Conservation (phyloP, 495 filamentous ascomycete genomes). For the Lophiotrema nucula region DNA sequence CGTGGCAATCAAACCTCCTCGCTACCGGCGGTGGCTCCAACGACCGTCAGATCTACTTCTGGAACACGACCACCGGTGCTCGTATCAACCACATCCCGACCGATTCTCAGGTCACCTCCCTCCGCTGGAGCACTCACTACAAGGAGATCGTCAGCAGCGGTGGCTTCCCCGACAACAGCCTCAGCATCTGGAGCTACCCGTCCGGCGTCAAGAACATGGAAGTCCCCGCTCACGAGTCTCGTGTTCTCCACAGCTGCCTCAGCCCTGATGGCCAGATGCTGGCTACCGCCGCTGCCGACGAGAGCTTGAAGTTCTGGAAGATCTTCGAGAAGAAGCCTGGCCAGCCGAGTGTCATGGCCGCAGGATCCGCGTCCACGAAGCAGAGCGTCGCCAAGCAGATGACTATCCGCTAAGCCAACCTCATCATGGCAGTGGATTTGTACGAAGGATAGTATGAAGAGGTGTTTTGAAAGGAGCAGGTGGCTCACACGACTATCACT, state of each 20-base stretch:
- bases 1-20: constrained; percentile 95
- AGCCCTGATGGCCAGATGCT: constrained; percentile 97
- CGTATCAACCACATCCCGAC: constrained; percentile 99
- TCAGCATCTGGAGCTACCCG: constrained; percentile 98
- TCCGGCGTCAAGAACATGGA: constrained; percentile 94
- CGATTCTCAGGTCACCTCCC: constrained; percentile 90
- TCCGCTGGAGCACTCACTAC: constrained; percentile 94
- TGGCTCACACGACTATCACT: constrained; percentile 12
- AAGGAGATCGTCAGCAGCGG: constrained; percentile 96
- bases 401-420: constrained; percentile 79
- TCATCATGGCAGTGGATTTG: too few species aligned
- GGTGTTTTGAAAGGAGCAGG: constrained; percentile 11
- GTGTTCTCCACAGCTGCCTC: constrained; percentile 90
- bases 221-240: constrained; percentile 97
- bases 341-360: constrained; percentile 54
- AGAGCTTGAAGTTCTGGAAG: constrained; percentile 99
- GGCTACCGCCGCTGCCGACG: constrained; percentile 90
- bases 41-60: constrained; percentile 98
- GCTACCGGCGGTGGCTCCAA: constrained; percentile 96
- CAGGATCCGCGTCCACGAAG: constrained; percentile 59
- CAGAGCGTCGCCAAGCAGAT: constrained; percentile 86
- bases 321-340: constrained; percentile 97
- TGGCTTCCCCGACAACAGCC: constrained; percentile 96
- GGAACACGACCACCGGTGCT: constrained; percentile 96
- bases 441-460: too few species aligned